Base-by-base conservation (phyloP, 2,329 filamentous ascomycete genomes). In the Microcyclospora pomicola region DNA sequence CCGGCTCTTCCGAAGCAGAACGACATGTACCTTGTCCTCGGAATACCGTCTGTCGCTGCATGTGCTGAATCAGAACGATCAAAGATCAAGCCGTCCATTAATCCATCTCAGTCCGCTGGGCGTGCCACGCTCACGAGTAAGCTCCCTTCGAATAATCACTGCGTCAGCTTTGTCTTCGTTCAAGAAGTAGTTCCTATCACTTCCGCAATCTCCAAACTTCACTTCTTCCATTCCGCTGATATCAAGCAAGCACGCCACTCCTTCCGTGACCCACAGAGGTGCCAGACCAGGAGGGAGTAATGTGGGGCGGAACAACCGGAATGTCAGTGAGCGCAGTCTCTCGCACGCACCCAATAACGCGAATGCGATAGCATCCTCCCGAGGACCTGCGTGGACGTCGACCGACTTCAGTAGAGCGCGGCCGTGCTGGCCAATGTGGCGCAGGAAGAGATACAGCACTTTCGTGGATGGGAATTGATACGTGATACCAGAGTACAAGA, bases 381-480 rank as follows among this genome's bases (percentile, higher is more conserved):
- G 37, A 24, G 35, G 37, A 5, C 52, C 50, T 31, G 46, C 53
- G 14, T 41, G 34, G 2, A 56, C 42, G 33, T 55, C 51, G 2
- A 57, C 42, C 15, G 41, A 32, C 16, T 41, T 41, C 10, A 57
- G 32, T 3, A 47, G 29, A 3, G 40, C 36, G 5, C 54, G 47
- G 3, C 54, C 54, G n/a, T 41, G 41, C n/a, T 39, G 16, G 6
- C 53, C 53, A 24, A 56, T 50, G 33, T 47, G 41, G 12, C 61
- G 48, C 24, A 58, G 49, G 33, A 56, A 58, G 24, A 69, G 59
- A 44, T 64, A 66, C 2, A 69, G 66, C 0, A 66, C 43, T 7
- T 55, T 55, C 2, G 62, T 56, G 0, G 69, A 61, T 2, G 66
- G 60, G n/a, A 60, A 59, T 0, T 62, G 56, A 58, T 69, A 72